Base-by-base conservation (phyloP, 306 rosid species). In the Erythrophleum fordii region DNA sequence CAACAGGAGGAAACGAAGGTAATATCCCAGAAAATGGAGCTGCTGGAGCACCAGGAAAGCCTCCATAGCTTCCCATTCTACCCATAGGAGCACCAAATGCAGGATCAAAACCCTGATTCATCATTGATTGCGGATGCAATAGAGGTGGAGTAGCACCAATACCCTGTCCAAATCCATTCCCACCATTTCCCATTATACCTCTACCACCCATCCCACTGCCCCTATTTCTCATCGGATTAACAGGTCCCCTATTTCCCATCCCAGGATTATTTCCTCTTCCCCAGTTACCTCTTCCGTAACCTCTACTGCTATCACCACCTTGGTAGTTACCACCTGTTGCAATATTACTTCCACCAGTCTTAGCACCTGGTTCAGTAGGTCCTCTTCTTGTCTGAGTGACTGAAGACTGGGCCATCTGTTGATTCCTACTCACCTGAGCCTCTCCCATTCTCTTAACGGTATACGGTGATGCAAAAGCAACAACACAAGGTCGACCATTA, bases 91-190 rank as follows among this genome's bases (percentile, higher is more conserved):
- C 97, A 69, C 90, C 97, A 82, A 92, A 94, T 73, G 90, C 90
- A 20, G 97, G 97, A 88, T 94, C 98, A 88, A 94, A 94, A 73
- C 97, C 97, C 81, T 88, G 97, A 82, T 89, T 90, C 90, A 94
- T 89, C 97, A 94, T 94, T 59, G 91, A 75, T 83, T 92, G 97
- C 22, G 85, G 98, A 81, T 89, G 97, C 88, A 92, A 49, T 83
- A 92, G 0, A 11, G 93, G 97, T 4, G 97, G 98, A 25, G 91
- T 75, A 2, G 83, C 93, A 72, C 96, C 97, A 17, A 92, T 84
- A 56, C 91, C 98, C 87, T 92, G 97, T 71, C 94, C 98, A 87
- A 90, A 92, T 34, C 96, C 98, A 80, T 73, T 89, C 35, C 94
- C 97, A 59, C 93, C 97, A 87, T 91, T 89, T 26, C 97, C 97